A percentile compares a stretch with the other conserved stretches of the same genome.
Evolutionary conservation across 495 filamentous ascomycete genomes (phyloP).

Genomic region (Astrothelium macrocarpum): DNA sequence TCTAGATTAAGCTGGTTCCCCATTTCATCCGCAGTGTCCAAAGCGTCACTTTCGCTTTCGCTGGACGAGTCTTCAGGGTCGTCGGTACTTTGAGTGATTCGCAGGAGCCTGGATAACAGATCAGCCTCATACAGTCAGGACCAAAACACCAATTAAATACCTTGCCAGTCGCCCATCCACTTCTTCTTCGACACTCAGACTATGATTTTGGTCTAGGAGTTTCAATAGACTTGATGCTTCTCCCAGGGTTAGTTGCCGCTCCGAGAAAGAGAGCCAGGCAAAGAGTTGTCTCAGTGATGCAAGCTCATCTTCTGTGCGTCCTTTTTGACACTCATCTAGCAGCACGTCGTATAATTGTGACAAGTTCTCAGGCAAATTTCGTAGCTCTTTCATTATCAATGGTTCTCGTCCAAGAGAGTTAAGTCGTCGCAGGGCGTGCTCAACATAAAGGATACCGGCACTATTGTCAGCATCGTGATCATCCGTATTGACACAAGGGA

Average conservation of each 20-base stretch:
- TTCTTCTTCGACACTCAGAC: conserved; percentile 15
- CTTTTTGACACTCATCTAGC: conserved; percentile 15
- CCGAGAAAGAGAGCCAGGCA: conserved; percentile 19
- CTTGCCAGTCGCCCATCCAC: conserved; percentile 11
- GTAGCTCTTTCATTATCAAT: conserved; percentile 15
- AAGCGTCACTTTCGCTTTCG: conserved; percentile 14
- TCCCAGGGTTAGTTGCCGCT: conserved; percentile 16
- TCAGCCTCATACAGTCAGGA: background rate
- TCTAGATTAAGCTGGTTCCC: background rate
- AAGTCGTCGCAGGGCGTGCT: conserved; percentile 19
- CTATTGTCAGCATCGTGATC: background rate
- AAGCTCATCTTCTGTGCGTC: conserved; percentile 11
- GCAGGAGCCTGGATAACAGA: conserved; percentile 5
- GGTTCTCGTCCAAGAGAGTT: conserved; percentile 19
- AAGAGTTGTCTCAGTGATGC: conserved; percentile 15
- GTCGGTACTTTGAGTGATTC: conserved; percentile 9
- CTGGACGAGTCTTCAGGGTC: conserved; percentile 11
- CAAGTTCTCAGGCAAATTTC: conserved; percentile 12
- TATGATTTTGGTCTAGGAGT: conserved; percentile 9
- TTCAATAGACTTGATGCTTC: conserved; percentile 17
- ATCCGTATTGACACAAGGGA: background rate
- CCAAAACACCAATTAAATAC: background rate
- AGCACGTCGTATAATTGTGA: conserved; percentile 17
- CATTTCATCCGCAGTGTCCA: conserved; percentile 8
- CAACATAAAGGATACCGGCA: conserved; percentile 21